Conservation (phyloP, 2,329 filamentous ascomycete species). For the Chaetomiaceae sp. region DNA sequence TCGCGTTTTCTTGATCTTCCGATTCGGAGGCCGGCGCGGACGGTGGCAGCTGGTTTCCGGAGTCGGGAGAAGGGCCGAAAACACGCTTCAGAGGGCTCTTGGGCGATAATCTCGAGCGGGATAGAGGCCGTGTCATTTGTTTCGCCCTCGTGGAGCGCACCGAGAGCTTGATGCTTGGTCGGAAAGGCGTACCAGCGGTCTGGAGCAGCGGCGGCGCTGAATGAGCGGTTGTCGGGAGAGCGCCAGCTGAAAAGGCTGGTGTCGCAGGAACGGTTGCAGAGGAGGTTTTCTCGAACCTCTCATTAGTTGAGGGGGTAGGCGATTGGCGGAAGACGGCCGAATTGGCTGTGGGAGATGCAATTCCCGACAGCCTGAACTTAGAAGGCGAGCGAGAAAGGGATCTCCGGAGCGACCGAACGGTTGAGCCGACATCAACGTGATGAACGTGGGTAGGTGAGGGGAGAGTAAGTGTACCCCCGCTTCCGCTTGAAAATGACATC, state of each 20-base stretch:
- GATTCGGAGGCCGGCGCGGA: conserved; percentile 42
- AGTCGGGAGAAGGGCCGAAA: conserved; percentile 64
- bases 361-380: conserved; percentile 62
- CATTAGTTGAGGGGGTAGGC: conserved; percentile 49
- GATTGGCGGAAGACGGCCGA: conserved; percentile 56
- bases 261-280: conserved; percentile 27
- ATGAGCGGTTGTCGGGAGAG: conserved; percentile 31
- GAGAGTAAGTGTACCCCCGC: conserved; percentile 76
- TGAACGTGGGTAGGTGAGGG: conserved; percentile 81
- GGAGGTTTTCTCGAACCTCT: conserved; percentile 41
- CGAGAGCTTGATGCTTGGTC: conserved; percentile 63
- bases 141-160: conserved; percentile 59
- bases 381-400: conserved; percentile 93
- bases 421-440: conserved; percentile 71
- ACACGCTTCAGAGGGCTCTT: conserved; percentile 78
- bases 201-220: conserved; percentile 40
- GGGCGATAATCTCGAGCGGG: conserved; percentile 65
- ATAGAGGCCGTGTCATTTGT: conserved; percentile 51
- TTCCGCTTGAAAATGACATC: conserved; percentile 57
- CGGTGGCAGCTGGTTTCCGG: conserved; percentile 61
- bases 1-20: conserved; percentile 42
- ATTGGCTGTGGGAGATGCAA: conserved; percentile 43
- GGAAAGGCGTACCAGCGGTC: conserved; percentile 57
- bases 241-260: conserved; percentile 16
- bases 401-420: conserved; percentile 76